Evolutionary conservation across 2,329 filamentous ascomycete species (phyloP).

Genomic region (Exophiala xenobiotica): DNA sequence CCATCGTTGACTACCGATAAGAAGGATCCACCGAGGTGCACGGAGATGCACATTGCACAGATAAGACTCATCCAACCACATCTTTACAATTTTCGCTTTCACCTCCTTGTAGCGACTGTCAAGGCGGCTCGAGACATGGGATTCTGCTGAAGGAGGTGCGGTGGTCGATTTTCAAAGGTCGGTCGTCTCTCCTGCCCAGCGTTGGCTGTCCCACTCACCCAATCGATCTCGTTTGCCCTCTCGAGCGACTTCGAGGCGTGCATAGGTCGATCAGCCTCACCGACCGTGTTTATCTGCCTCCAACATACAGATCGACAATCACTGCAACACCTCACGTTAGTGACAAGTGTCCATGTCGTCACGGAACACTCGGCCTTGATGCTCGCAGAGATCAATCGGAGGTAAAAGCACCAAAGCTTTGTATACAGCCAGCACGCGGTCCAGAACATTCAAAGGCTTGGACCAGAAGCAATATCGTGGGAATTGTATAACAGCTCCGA

Average conservation of each 20-base stretch:
- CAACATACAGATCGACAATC: background rate
- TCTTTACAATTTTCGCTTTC: slow-evolving; percentile 1
- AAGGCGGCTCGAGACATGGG: background rate
- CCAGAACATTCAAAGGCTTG: no score
- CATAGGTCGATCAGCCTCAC: background rate
- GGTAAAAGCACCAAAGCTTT: no score
- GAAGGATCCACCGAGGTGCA: slow-evolving; percentile 16
- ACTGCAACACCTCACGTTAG: no score
- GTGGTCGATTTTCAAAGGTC: background rate
- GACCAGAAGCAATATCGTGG: background rate
- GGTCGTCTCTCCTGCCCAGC: background rate
- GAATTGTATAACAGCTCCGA: slow-evolving; percentile 4
- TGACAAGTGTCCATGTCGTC: no score
- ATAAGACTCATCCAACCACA: slow-evolving; percentile 24
- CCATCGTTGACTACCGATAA: slow-evolving; percentile 12
- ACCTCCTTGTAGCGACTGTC: background rate
- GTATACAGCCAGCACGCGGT: no score
- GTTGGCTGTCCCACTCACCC: background rate
- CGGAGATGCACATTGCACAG: slow-evolving; percentile 10
- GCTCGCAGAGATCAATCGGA: no score
- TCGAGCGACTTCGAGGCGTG: background rate
- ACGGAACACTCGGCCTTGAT: no score
- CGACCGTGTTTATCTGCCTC: background rate
- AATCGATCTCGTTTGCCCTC: background rate
- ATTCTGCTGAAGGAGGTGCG: no score